These are phyloP conservation scores for Cardiospermum halicacabum DNA, from an alignment of 345 rosid species.

Conservation along the genomic window DNA sequence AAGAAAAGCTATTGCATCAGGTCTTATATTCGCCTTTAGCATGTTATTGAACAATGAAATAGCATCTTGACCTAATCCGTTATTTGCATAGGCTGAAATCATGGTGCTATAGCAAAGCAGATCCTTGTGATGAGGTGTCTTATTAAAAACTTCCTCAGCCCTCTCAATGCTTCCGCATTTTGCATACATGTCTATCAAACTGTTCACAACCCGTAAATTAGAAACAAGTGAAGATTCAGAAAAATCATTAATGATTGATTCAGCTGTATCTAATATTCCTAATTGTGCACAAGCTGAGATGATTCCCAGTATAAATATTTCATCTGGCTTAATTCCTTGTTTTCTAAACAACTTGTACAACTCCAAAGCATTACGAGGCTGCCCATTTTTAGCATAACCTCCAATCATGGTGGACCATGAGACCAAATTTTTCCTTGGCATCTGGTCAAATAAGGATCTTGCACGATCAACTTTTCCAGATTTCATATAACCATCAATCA, in stretches of 20 bases:
- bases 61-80: constrained; percentile 26
- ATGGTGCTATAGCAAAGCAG: constrained; percentile 26
- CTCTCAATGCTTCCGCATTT: constrained; percentile 23
- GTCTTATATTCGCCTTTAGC: constrained; percentile 20
- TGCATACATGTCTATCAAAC: constrained; percentile 30
- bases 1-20: constrained; percentile 29
- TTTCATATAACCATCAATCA: constrained; percentile 31
- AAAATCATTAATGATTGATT: constrained; percentile 15
- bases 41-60: constrained; percentile 27
- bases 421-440: constrained; percentile 27
- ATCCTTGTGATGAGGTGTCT: constrained; percentile 24
- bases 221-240: constrained; percentile 8
- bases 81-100: constrained; percentile 33
- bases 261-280: constrained; percentile 15
- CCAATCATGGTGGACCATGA: constrained; percentile 27
- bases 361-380: constrained; percentile 29
- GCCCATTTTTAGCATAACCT: constrained; percentile 30
- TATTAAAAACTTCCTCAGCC: constrained; percentile 19
- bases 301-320: constrained; percentile 22
- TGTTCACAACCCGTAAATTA: constrained; percentile 8
- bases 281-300: constrained; percentile 26
- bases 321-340: constrained; percentile 24
- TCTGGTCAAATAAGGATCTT: constrained; percentile 27
- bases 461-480: constrained; percentile 24
- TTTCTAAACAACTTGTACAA: constrained; percentile 20